These are phyloP conservation scores for Elaeis guineensis DNA, from an alignment of 176 grass and related monocot species.

Conservation along the genomic window DNA sequence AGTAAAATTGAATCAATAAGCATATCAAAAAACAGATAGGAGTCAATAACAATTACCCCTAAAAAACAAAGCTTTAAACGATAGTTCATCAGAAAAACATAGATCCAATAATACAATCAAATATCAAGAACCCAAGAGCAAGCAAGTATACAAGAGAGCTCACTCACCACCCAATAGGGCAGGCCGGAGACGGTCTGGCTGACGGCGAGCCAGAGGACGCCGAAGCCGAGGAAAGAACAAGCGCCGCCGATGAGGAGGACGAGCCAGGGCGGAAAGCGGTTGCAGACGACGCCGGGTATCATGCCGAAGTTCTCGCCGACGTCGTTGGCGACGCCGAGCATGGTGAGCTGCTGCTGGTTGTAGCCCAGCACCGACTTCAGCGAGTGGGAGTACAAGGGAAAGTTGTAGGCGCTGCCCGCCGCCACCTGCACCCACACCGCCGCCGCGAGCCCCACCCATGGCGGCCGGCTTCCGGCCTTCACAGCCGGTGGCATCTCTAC, in stretches of 20 bases:
- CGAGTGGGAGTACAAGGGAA: conserved; percentile 1
- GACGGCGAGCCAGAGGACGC: conserved; percentile 2
- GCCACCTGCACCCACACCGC: conserved; percentile 16
- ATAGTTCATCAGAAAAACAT: too few species aligned
- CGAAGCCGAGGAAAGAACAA: conserved; percentile 8
- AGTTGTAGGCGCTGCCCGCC: conserved; percentile 1
- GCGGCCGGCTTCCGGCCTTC: conserved; percentile 5
- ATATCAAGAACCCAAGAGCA: too few species aligned
- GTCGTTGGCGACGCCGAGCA: conserved; percentile 19
- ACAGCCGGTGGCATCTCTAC: neutral
- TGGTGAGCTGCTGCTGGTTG: conserved; percentile 13
- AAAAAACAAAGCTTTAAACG: too few species aligned
- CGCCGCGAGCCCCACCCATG: conserved; percentile 10
- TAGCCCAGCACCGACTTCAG: conserved; percentile 9
- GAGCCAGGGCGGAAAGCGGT: neutral
- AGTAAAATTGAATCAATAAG: too few species aligned
- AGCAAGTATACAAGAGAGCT: neutral
- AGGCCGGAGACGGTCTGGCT: neutral
- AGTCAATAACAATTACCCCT: too few species aligned
- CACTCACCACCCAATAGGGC: neutral
- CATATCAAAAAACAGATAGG: too few species aligned
- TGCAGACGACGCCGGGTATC: conserved; percentile 2
- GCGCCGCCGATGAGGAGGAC: neutral
- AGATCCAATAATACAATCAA: too few species aligned
- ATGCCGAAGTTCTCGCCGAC: conserved; percentile 11